A percentile compares a stretch with the other conserved stretches of the same genome.
Evolutionary conservation across 805 yeast genomes (phyloP).

Genomic region (Lachancea fermentati): DNA sequence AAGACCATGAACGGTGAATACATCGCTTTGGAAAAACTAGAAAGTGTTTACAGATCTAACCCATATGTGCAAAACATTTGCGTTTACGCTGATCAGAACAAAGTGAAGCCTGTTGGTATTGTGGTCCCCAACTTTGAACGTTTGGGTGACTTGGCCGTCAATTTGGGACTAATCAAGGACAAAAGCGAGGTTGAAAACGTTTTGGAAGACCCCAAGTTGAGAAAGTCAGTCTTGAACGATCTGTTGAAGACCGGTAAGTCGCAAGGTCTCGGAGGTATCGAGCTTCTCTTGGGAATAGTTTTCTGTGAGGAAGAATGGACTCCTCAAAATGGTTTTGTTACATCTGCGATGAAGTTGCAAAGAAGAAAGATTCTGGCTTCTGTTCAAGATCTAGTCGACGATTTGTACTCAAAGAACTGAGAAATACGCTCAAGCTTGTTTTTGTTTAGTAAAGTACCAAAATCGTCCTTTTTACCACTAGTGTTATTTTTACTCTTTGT

Average conservation of each 20-base stretch:
- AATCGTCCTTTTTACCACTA: too few species aligned
- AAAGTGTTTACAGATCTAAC: conserved; percentile 83
- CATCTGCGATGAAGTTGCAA: conserved; percentile 94
- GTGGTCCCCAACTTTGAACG: conserved; percentile 73
- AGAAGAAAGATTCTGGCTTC: conserved; percentile 79
- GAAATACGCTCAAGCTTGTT: too few species aligned
- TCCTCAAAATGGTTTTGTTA: conserved; percentile 88
- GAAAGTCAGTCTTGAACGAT: conserved; percentile 47
- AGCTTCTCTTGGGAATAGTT: conserved; percentile 72
- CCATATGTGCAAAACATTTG: conserved; percentile 73
- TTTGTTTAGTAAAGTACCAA: too few species aligned
- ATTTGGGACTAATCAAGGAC: conserved; percentile 44
- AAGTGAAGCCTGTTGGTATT: conserved; percentile 90
- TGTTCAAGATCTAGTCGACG: conserved; percentile 62
- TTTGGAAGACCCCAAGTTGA: conserved; percentile 52
- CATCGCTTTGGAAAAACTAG: conserved; percentile 92
- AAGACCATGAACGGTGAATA: conserved; percentile 97
- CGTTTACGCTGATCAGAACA: conserved; percentile 83
- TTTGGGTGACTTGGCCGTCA: conserved; percentile 54
- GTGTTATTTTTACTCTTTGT: too few species aligned
- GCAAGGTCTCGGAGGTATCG: conserved; percentile 82
- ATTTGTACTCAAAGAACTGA: conserved; percentile 40
- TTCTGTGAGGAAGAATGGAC: conserved; percentile 93
- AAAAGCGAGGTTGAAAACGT: conserved; percentile 45
- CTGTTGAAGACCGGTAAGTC: conserved; percentile 69